Percentiles rank a stretch among this genome's conserved stretches.
Evolutionary conservation across 768 basidiomycete genomes (phyloP).

Genomic region (Austroboletus eburneus): DNA sequence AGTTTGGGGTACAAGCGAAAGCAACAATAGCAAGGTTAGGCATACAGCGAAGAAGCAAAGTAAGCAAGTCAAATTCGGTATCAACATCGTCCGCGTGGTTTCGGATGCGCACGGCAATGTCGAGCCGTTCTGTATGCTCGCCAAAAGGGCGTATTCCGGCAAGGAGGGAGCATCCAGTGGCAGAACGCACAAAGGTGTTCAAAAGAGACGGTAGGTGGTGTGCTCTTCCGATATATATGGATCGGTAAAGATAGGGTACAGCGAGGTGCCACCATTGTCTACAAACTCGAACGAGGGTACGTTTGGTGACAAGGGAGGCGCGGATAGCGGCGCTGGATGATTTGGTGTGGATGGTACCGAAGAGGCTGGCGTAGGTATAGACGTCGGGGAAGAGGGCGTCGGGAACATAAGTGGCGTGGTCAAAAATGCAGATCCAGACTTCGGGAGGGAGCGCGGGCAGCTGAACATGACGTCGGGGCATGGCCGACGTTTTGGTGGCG

Average conservation of each 20-base stretch:
- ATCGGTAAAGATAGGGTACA: slow-evolving; percentile 19
- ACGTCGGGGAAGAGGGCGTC: slow-evolving; percentile 21
- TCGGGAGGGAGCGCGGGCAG: slow-evolving; percentile 24
- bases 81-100: slow-evolving; percentile 1
- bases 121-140: slow-evolving; percentile 22
- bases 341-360: slow-evolving; percentile 8
- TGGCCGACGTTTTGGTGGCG: too few relatives aligned
- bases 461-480: too few relatives aligned
- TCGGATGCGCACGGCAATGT: slow-evolving; percentile 17
- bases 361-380: slow-evolving; percentile 11
- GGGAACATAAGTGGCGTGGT: slow-evolving; percentile 17
- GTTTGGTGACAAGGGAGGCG: slow-evolving; percentile 22
- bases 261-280: slow-evolving; percentile 28
- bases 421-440: slow-evolving; percentile 24
- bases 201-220: slow-evolving; percentile 19
- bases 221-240: slow-evolving; percentile 19
- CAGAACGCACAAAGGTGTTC: slow-evolving; percentile 9
- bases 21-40: slow-evolving; percentile 20
- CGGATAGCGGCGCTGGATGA: slow-evolving; percentile 6
- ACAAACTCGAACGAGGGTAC: slow-evolving; percentile 27
- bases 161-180: slow-evolving; percentile 8
- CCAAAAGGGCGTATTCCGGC: slow-evolving; percentile 14
- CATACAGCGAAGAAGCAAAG: slow-evolving; percentile 14
- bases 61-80: slow-evolving; percentile 6
- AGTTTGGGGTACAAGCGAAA: slow-evolving; percentile 3